phyloP scores from a whole-genome alignment of 1,284 basidiomycete species.

The Ustilago trichophora region DNA sequence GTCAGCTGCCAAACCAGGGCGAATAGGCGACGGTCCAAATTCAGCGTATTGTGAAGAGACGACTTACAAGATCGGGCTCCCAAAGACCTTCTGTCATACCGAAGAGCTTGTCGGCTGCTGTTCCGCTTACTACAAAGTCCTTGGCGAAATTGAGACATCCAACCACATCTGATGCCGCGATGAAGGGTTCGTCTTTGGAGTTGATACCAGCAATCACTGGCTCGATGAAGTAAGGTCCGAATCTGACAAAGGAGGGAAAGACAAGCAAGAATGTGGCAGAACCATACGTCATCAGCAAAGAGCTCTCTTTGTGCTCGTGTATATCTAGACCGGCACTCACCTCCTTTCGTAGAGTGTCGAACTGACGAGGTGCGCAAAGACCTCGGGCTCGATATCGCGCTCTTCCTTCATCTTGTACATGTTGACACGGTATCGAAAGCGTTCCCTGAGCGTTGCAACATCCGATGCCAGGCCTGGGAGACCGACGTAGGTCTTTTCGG shows the following conservation, averaged over 20 bases:
- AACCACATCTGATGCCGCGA: conserved; percentile 94
- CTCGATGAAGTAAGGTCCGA: conserved; percentile 96
- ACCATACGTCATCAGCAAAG: too few species aligned
- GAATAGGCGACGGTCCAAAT: too few species aligned
- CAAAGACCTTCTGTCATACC: conserved; percentile 98
- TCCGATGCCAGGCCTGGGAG: conserved; percentile 93
- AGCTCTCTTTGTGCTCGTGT: too few species aligned
- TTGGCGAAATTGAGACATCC: conserved; percentile 94
- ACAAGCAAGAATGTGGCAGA: not conserved
- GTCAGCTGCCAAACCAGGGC: not conserved
- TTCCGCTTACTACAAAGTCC: conserved; percentile 96
- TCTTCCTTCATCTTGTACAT: conserved; percentile 99
- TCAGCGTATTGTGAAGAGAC: not conserved
- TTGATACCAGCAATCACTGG: conserved; percentile 92
- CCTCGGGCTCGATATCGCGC: conserved; percentile 93
- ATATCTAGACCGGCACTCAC: too few species aligned
- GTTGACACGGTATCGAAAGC: conserved; percentile 83
- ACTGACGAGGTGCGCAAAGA: conserved; percentile 93
- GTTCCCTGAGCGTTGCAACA: conserved; percentile 80
- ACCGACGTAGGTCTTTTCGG: conserved; percentile 90
- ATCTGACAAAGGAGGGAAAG: conserved; percentile 68
- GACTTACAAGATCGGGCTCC: conserved; percentile 85
- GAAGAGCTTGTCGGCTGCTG: conserved; percentile 88
- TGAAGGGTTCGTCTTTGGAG: conserved; percentile 86
- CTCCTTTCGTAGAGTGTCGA: conserved; percentile 97